Conservation (phyloP, 2,329 filamentous ascomycete species). For the Diaporthe sp. region DNA sequence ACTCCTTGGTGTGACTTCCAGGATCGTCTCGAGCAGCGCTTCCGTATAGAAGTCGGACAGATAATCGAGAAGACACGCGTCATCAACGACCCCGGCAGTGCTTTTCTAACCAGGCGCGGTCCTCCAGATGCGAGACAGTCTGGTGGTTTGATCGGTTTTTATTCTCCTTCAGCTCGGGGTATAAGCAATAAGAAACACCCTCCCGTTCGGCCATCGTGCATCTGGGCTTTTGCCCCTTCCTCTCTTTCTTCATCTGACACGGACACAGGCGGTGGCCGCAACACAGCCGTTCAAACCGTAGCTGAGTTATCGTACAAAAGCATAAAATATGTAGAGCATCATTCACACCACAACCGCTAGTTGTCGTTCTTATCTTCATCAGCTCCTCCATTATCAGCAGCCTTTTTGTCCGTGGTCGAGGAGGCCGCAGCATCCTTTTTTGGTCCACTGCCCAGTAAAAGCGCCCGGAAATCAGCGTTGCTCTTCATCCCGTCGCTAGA, state of each 20-base stretch:
- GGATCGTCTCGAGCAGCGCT: neutral
- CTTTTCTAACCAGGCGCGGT: neutral
- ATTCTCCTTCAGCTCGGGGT: slow-evolving; percentile 35
- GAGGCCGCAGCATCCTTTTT: slow-evolving; percentile 27
- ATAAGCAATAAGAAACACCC: slow-evolving; percentile 38
- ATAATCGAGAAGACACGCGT: neutral
- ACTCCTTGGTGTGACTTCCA: neutral
- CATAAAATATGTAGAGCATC: slow-evolving; percentile 22
- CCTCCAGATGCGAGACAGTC: neutral
- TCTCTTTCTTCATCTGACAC: slow-evolving; percentile 4
- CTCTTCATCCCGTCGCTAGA: slow-evolving; percentile 58
- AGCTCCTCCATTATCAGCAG: slow-evolving; percentile 21
- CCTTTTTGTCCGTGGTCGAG: slow-evolving; percentile 3
- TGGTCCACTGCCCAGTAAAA: slow-evolving; percentile 55
- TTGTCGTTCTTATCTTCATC: slow-evolving; percentile 19
- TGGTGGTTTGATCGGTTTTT: neutral
- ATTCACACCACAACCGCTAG: slow-evolving; percentile 33
- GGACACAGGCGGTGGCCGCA: slow-evolving; percentile 6
- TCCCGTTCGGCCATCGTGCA: neutral
- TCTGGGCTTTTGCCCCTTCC: neutral
- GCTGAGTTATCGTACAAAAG: slow-evolving; percentile 27
- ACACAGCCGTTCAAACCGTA: slow-evolving; percentile 11
- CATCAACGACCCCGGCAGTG: neutral
- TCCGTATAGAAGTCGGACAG: neutral
- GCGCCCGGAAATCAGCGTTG: slow-evolving; percentile 72